Evolutionary conservation across 2,329 filamentous ascomycete species (phyloP).

Genomic region (Lachnellula hyalina): DNA sequence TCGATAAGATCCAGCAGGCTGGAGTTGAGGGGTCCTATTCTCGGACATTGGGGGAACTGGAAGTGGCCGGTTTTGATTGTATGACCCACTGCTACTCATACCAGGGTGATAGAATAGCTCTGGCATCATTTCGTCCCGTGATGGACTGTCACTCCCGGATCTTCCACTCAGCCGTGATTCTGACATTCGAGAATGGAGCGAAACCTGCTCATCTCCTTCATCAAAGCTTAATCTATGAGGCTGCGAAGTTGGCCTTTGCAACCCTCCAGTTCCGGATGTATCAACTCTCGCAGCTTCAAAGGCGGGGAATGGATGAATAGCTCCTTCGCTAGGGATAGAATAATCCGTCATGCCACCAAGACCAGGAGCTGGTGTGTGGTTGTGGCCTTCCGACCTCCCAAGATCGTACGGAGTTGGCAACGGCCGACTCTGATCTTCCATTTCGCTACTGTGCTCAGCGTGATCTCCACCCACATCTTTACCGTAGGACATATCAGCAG

Average conservation of each 20-base stretch:
- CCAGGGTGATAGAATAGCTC: constrained; percentile 95
- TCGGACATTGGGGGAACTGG: constrained; percentile 51
- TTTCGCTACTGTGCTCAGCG: constrained; percentile 32
- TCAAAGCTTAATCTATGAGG: constrained; percentile 82
- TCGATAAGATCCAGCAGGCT: constrained; percentile 55
- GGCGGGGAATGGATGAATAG: constrained; percentile 51
- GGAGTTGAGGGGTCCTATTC: constrained; percentile 40
- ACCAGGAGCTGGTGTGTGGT: constrained; percentile 20
- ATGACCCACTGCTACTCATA: constrained; percentile 55
- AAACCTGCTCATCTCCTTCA: constrained; percentile 76
- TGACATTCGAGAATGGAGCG: constrained; percentile 50
- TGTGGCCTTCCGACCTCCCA: constrained; percentile 27
- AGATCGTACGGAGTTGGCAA: constrained; percentile 42
- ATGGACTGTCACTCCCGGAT: constrained; percentile 58
- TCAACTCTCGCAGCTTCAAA: constrained; percentile 56
- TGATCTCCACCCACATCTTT: constrained; percentile 34
- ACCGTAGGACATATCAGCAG: constrained; percentile 56
- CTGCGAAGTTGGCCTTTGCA: constrained; percentile 68
- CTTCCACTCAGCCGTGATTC: constrained; percentile 37
- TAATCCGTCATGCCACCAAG: constrained; percentile 33
- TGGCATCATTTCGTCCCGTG: constrained; percentile 70
- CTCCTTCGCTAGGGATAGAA: constrained; percentile 42
- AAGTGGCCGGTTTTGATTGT: constrained; percentile 55
- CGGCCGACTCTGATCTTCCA: constrained; percentile 43
- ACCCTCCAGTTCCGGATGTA: constrained; percentile 82